Base-by-base conservation (phyloP, 2,329 filamentous ascomycete species). In the Verticillium alfalfae region DNA sequence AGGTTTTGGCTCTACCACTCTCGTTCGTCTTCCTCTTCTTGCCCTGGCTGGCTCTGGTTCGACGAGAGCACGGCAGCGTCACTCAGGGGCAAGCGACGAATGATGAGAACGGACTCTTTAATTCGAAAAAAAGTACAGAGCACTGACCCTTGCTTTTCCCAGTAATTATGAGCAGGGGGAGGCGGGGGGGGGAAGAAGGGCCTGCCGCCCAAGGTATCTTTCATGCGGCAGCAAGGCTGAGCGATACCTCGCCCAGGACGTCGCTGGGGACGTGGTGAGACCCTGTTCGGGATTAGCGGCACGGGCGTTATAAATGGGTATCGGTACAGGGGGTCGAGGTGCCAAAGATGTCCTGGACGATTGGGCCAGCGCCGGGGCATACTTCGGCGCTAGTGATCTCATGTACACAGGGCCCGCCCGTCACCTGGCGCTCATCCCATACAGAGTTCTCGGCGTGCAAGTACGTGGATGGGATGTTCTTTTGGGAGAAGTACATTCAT, bases 141-240 rank as follows among this genome's bases (percentile, higher is more conserved):
- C 45, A 52, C n/a, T 52, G 45, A 10, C 18, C 45, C 45, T 52
- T 52, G 45, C 45, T 52, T 52, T 52, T 52, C 18, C 45, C n/a
- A n/a, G 18, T 22, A 26, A 18, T 36, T 34, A 10, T 58, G 37
- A 60, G 4, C 57, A 62, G 34, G 38, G 52, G 22, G 22, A 22
- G 22, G 22, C 22, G 22, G 22, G 22, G 22, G 22, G 22, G 22
- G 22, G 22, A 37, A 37, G 26, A 5, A 31, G 5, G 26, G 5
- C 26, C 26, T 31, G 36, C 56, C 10, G 26, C 18, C 22, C 37
- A 60, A 36, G 26, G 64, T 65, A 65, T 36, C 58, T 61, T 61
- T 64, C 61, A 63, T 64, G 63, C 55, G 59, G 64, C 54, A 15
- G 56, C 41, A 58, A 60, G 26, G 64, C 61, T 54, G 62, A 37